These are phyloP conservation scores for Pneumocystis oryctolagi DNA, from an alignment of 1,139 yeast species.

Conservation along the genomic window DNA sequence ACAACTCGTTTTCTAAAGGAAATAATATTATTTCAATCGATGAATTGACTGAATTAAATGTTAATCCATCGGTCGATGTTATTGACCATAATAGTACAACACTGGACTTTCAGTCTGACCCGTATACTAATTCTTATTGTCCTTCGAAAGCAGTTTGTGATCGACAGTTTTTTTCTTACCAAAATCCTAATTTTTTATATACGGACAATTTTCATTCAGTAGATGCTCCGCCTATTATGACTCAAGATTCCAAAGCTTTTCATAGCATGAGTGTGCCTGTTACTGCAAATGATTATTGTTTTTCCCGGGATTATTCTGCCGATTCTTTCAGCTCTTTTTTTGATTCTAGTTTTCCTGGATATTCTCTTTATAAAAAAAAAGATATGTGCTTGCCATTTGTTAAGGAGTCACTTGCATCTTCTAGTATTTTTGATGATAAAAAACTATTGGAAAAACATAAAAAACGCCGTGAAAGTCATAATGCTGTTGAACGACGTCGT, in stretches of 20 bases:
- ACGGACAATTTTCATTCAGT: background rate
- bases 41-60: background rate
- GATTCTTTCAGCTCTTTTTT: background rate
- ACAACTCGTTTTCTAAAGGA: background rate
- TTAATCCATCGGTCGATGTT: background rate
- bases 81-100: background rate
- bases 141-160: no score
- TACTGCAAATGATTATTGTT: background rate
- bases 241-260: background rate
- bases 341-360: background rate
- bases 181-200: background rate
- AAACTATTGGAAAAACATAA: background rate
- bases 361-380: background rate
- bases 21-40: background rate
- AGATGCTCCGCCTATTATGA: background rate
- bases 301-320: background rate
- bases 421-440: background rate
- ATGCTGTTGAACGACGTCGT: conserved; percentile 44
- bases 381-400: background rate
- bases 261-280: background rate
- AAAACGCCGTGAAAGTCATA: background rate
- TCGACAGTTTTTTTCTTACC: background rate
- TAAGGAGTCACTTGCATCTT: background rate
- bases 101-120: background rate
- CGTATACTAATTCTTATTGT: background rate